These are phyloP conservation scores for Astrocystis sublimbata DNA, from an alignment of 495 filamentous ascomycete genomes.

Conservation along the genomic window DNA sequence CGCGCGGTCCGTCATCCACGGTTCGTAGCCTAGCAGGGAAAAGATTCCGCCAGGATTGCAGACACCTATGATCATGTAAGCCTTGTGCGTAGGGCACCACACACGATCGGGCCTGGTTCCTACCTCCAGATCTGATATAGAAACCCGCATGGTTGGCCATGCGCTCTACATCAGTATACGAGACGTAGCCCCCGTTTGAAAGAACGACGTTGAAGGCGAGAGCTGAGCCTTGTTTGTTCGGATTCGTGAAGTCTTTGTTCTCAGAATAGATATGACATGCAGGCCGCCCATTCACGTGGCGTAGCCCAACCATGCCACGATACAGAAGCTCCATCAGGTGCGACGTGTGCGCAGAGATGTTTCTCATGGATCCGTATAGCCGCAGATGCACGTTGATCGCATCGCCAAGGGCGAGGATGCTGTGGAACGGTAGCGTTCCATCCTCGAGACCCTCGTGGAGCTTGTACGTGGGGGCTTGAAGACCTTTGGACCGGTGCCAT, in stretches of 20 bases:
- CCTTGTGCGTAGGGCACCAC: conserved; percentile 34
- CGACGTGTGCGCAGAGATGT: conserved; percentile 63
- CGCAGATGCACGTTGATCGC: conserved; percentile 66
- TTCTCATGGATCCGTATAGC: conserved; percentile 63
- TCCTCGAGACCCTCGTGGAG: conserved; percentile 74
- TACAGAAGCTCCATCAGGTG: conserved; percentile 57
- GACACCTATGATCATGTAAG: conserved; percentile 35
- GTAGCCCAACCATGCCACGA: conserved; percentile 50
- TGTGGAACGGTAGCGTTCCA: conserved; percentile 78
- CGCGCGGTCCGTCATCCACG: conserved; percentile 62
- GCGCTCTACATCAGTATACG: conserved; percentile 62
- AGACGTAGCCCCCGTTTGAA: conserved; percentile 55
- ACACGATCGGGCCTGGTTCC: conserved; percentile 22
- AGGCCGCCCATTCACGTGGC: conserved; percentile 58
- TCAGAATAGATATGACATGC: conserved; percentile 65
- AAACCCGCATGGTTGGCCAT: conserved; percentile 62
- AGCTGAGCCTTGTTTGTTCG: conserved; percentile 64
- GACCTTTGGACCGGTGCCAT: conserved; percentile 65
- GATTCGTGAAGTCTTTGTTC: conserved; percentile 53
- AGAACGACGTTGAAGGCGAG: conserved; percentile 68
- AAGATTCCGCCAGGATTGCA: conserved; percentile 49
- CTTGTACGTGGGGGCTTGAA: conserved; percentile 35
- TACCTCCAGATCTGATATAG: conserved; percentile 68
- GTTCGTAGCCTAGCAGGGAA: conserved; percentile 48
- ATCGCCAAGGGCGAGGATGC: conserved; percentile 67